These are phyloP conservation scores for Dothistroma septosporum DNA, from an alignment of 2,329 filamentous ascomycete species.

Conservation along the genomic window DNA sequence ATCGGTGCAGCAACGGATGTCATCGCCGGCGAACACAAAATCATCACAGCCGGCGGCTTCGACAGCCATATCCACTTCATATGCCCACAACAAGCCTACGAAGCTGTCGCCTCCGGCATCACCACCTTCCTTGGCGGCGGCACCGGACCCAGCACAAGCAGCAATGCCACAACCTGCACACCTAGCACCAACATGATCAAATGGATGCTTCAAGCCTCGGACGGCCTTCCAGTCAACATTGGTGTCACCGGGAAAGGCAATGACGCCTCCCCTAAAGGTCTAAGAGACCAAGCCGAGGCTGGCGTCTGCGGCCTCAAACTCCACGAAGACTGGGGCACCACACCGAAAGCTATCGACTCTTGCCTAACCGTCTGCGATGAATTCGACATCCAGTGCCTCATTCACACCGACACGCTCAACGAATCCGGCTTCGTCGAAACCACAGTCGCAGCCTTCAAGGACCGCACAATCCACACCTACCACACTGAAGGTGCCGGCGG, in stretches of 20 bases:
- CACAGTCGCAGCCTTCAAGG: slow-evolving; percentile 79
- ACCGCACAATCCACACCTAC: slow-evolving; percentile 89
- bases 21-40: slow-evolving; percentile 83
- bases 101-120: slow-evolving; percentile 78
- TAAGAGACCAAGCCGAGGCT: slow-evolving; percentile 75
- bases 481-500: slow-evolving; percentile 95
- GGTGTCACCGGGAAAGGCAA: slow-evolving; percentile 94
- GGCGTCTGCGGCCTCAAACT: slow-evolving; percentile 89
- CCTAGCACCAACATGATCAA: slow-evolving; percentile 78
- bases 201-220: slow-evolving; percentile 85
- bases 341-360: slow-evolving; percentile 83
- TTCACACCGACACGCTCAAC: slow-evolving; percentile 94
- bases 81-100: slow-evolving; percentile 84
- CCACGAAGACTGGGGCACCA: slow-evolving; percentile 94
- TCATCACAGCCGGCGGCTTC: slow-evolving; percentile 83
- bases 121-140: slow-evolving; percentile 90
- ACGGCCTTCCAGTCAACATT: slow-evolving; percentile 76
- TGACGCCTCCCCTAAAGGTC: slow-evolving; percentile 64
- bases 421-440: slow-evolving; percentile 96
- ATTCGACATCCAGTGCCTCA: slow-evolving; percentile 85
- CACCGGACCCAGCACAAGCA: slow-evolving; percentile 86
- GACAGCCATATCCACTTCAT: slow-evolving; percentile 94
- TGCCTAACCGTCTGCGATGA: slow-evolving; percentile 80
- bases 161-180: slow-evolving; percentile 89
- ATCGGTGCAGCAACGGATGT: slow-evolving; percentile 89